Evolutionary conservation across 169 alveolate species (phyloP).

Genomic region (Babesia bovis): DNA sequence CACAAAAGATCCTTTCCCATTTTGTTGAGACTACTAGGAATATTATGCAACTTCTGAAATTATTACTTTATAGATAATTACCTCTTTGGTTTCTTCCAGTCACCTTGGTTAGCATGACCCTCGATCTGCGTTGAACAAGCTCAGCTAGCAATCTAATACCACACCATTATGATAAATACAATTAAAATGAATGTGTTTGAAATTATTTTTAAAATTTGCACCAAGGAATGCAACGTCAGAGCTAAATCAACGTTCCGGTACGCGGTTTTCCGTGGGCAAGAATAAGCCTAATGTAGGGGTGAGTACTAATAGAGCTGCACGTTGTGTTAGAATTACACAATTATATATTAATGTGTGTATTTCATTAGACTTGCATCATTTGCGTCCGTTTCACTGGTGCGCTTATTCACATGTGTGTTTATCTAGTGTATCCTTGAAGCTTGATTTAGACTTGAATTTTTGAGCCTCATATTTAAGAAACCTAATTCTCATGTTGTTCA

Average conservation of each 20-base stretch:
- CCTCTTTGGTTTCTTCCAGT: not conserved
- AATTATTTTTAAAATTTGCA: no score
- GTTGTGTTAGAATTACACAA: no score
- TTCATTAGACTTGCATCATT: no score
- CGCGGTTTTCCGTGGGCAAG: no score
- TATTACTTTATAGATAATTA: not conserved
- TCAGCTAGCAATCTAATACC: not conserved
- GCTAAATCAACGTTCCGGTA: no score
- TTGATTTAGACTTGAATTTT: not conserved
- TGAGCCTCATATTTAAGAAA: slow-evolving; percentile 53
- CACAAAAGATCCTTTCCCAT: slow-evolving; percentile 27
- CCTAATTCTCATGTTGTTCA: not conserved
- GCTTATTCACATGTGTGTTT: not conserved
- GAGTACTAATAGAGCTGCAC: not conserved
- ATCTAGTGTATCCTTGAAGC: slow-evolving; percentile 28
- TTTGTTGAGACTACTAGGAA: not conserved
- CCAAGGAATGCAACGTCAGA: no score
- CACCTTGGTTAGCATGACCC: slow-evolving; percentile 1
- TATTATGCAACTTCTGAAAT: not conserved
- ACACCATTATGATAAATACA: slow-evolving; percentile 1
- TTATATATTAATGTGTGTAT: no score
- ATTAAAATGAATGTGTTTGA: no score
- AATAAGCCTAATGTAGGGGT: slow-evolving; percentile 9
- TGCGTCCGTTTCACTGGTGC: not conserved
- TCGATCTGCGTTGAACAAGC: not conserved